phyloP scores from a whole-genome alignment of 768 basidiomycete genomes.

The Russula lepida region DNA sequence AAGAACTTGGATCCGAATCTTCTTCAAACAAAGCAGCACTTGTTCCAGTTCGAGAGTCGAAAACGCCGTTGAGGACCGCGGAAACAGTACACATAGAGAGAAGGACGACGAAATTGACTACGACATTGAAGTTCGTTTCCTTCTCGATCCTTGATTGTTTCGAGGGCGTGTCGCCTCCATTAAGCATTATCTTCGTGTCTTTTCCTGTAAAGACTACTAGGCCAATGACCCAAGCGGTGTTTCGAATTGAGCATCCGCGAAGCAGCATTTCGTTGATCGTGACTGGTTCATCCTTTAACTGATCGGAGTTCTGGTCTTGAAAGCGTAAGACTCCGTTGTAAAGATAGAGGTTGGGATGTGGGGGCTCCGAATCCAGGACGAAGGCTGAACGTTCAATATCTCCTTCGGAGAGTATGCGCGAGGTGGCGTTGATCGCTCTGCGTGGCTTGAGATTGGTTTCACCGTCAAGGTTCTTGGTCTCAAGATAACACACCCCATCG shows the following conservation, averaged over 20 bases:
- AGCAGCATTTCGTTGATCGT: conserved; percentile 90
- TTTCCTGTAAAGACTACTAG: conserved; percentile 90
- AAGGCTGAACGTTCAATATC: conserved; percentile 85
- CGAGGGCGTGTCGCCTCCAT: conserved; percentile 89
- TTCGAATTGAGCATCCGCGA: conserved; percentile 83
- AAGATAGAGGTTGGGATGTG: conserved; percentile 86
- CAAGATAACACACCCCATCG: conserved; percentile 88
- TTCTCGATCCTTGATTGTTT: conserved; percentile 96
- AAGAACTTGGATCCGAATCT: conserved; percentile 53
- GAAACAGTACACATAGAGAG: conserved; percentile 66
- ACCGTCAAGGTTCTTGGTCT: conserved; percentile 97
- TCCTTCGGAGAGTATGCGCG: conserved; percentile 71
- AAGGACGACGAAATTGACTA: conserved; percentile 84
- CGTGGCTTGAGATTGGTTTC: conserved; percentile 95
- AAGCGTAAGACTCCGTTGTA: conserved; percentile 85
- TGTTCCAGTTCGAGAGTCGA: conserved; percentile 49
- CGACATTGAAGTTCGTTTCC: conserved; percentile 97
- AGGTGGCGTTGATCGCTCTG: conserved; percentile 65
- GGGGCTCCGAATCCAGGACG: conserved; percentile 85
- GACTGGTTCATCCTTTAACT: conserved; percentile 56
- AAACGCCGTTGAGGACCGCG: conserved; percentile 68
- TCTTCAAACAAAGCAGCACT: conserved; percentile 69
- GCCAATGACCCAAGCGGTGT: conserved; percentile 88
- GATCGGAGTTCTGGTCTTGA: conserved; percentile 42
- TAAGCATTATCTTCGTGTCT: conserved; percentile 89